Conservation (phyloP, 495 filamentous ascomycete species). For the Daldinia decipiens region DNA sequence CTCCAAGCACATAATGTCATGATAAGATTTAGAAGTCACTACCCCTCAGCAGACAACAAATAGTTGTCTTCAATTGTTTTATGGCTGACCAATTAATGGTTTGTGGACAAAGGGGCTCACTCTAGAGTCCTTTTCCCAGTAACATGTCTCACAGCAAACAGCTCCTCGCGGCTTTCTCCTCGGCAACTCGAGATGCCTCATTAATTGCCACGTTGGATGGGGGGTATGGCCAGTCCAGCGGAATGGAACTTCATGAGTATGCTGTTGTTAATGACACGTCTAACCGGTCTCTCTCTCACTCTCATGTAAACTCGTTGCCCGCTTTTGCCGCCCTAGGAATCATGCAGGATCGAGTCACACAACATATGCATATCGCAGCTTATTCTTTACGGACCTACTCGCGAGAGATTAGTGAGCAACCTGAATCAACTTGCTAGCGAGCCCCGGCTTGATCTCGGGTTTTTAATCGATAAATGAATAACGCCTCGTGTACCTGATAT, state of each 20-base stretch:
- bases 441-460: constrained; percentile 9
- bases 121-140: constrained; percentile 15
- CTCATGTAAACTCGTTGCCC: constrained; percentile 12
- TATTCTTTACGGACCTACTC: constrained; percentile 17
- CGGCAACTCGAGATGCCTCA: constrained; percentile 16
- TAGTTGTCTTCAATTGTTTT: constrained; percentile 3
- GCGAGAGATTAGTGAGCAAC: constrained; percentile 15
- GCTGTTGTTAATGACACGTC: constrained; percentile 6
- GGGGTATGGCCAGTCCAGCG: constrained; percentile 12
- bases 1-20: constrained; percentile 7
- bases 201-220: constrained; percentile 16
- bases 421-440: constrained; percentile 6
- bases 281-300: constrained; percentile 10
- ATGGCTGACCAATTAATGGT: constrained; percentile 13
- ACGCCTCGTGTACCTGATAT: background rate
- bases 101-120: constrained; percentile 8
- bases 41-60: constrained; percentile 29
- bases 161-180: constrained; percentile 15
- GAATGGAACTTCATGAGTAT: constrained; percentile 12
- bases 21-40: background rate
- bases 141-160: constrained; percentile 29
- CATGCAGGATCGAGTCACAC: constrained; percentile 42
- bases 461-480: constrained; percentile 12
- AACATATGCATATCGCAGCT: constrained; percentile 24
- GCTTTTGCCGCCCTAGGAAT: constrained; percentile 35